phyloP scores from a whole-genome alignment of 495 filamentous ascomycete species.

The Podospora tetraspora region DNA sequence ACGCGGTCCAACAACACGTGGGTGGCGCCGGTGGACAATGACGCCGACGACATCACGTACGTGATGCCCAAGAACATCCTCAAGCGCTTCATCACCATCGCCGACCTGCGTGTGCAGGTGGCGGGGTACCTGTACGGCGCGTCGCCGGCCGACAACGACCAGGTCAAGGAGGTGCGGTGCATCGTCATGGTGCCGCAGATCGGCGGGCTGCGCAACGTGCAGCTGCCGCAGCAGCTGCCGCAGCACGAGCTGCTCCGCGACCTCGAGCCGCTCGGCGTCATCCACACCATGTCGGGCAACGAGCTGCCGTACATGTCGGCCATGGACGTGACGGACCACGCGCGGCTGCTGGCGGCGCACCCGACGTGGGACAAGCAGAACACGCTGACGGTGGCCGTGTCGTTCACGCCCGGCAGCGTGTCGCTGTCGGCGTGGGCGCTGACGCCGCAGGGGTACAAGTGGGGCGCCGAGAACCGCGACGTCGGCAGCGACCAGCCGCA shows the following conservation, averaged over 20 bases:
- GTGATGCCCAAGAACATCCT: constrained; percentile 99
- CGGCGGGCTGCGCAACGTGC: constrained; percentile 85
- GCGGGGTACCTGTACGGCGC: constrained; percentile 92
- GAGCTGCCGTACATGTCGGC: constrained; percentile 96
- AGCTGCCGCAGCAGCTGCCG: constrained; percentile 84
- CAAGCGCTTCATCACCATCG: constrained; percentile 97
- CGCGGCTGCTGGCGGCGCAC: constrained; percentile 79
- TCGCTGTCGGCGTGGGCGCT: constrained; percentile 89
- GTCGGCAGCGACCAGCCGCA: constrained; percentile 83
- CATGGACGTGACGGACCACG: constrained; percentile 87
- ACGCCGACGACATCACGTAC: constrained; percentile 76
- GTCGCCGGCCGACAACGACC: constrained; percentile 88
- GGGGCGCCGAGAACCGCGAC: constrained; percentile 96
- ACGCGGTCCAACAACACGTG: constrained; percentile 98
- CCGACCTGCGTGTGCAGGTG: constrained; percentile 94
- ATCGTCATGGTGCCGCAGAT: constrained; percentile 98
- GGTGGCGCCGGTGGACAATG: constrained; percentile 89
- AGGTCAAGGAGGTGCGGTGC: constrained; percentile 92
- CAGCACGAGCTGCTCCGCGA: constrained; percentile 86
- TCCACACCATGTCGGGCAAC: constrained; percentile 92
- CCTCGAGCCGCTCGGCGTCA: constrained; percentile 89
- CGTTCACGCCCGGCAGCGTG: constrained; percentile 97
- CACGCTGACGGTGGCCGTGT: constrained; percentile 90
- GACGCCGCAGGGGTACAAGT: constrained; percentile 88
- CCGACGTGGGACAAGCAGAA: constrained; percentile 82